Base-by-base conservation (phyloP, 176 grass and related monocot species). In the Dactylis glomerata region DNA sequence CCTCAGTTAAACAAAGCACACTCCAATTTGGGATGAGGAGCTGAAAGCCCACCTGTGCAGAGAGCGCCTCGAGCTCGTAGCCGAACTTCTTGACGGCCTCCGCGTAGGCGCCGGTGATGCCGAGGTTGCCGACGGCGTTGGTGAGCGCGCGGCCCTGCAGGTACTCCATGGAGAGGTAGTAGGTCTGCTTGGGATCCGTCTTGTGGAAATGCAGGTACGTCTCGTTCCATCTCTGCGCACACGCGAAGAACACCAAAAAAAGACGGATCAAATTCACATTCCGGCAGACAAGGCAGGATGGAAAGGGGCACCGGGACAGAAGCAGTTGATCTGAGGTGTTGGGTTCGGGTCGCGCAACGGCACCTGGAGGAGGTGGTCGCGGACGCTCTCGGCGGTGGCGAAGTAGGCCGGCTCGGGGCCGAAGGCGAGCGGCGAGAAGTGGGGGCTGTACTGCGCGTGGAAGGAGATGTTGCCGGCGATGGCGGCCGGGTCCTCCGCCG, bases 121-220 rank as follows among this genome's bases (percentile, higher is more conserved):
- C 86, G 57, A 99, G 97, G 77, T 99, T 99, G 42, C 97, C 97
- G 52, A 99, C 89, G 62, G 97, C 97, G 67, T 99, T 99, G 57
- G 93, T 94, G 81, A 99, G 90, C 71, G 97, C 97, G 57, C 93
- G 91, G 19, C 97, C 97, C 83, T 99, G 97, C 46, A 99, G 83
- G 59, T 99, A 99, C 89, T 99, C 97, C 97, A 99, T 99, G 54
- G 97, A 99, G 11, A 99, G 87, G 91, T 99, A 99, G 83, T 99
- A 99, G 38, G 97, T 99, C 90, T 99, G 93, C 81, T 99, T 99
- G 37, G 96, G 93, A 82, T 99, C 93, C 89, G 85, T 82, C 88
- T 89, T 91, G 82, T 99, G 97, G 88, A 94, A 99, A 90, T 99
- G 89, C 81, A 94, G 3, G 87, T 92, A 99, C 36, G 97, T 99